Percentiles rank a stretch among this genome's conserved stretches.
Evolutionary conservation across 169 alveolate genomes (phyloP).

Genomic region (Eimeria brunetti): DNA sequence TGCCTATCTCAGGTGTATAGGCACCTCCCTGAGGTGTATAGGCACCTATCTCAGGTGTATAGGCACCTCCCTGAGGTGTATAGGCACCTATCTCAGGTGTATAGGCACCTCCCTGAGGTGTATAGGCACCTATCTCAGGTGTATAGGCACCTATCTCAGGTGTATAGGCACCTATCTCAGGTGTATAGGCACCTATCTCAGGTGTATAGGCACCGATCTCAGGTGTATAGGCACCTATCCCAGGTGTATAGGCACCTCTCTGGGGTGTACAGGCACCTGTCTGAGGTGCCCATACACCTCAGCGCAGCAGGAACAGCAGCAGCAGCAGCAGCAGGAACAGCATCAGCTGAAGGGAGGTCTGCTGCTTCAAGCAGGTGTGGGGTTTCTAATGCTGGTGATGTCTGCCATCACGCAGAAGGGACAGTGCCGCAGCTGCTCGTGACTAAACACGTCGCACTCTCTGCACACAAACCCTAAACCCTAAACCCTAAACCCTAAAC

Average conservation of each 20-base stretch:
- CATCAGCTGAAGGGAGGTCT: neutral
- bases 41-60: neutral
- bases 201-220: too few relatives aligned
- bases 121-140: neutral
- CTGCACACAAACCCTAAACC: slow-evolving; percentile 28
- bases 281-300: too few relatives aligned
- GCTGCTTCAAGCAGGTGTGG: neutral
- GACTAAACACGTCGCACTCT: slow-evolving; percentile 71
- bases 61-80: neutral
- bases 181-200: too few relatives aligned
- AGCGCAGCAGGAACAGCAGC: neutral
- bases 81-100: neutral
- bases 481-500: neutral
- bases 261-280: too few relatives aligned
- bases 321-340: neutral
- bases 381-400: slow-evolving; percentile 17
- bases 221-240: too few relatives aligned
- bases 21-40: neutral
- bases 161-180: neutral
- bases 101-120: neutral
- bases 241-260: too few relatives aligned
- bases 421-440: slow-evolving; percentile 78
- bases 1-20: neutral
- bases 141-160: neutral
- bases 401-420: slow-evolving; percentile 72